Conservation (phyloP, 805 yeast species). For the Pichia paraexigua region DNA sequence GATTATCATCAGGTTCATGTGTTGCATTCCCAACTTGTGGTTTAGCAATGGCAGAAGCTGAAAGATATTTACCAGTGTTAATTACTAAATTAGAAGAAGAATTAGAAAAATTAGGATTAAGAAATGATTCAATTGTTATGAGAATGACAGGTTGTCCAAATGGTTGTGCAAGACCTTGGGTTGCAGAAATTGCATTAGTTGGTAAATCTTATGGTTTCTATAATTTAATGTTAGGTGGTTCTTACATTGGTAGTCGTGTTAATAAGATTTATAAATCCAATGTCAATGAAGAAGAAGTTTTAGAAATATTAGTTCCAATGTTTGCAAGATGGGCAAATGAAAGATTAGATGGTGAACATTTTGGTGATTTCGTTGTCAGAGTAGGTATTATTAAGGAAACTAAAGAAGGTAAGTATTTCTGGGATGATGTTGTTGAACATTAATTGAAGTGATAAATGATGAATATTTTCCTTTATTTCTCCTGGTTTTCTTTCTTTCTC, state of each 20-base stretch:
- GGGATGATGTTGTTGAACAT: slow-evolving; percentile 85
- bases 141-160: slow-evolving; percentile 99
- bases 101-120: slow-evolving; percentile 83
- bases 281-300: slow-evolving; percentile 82
- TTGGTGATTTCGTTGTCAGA: slow-evolving; percentile 89
- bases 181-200: slow-evolving; percentile 90
- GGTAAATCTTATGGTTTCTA: slow-evolving; percentile 94
- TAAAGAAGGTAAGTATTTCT: slow-evolving; percentile 85
- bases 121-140: slow-evolving; percentile 92
- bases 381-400: slow-evolving; percentile 85
- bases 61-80: slow-evolving; percentile 80
- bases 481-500: no score
- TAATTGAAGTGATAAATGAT: slow-evolving; percentile 21
- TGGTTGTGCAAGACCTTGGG: slow-evolving; percentile 98
- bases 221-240: slow-evolving; percentile 93
- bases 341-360: slow-evolving; percentile 85
- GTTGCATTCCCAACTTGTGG: slow-evolving; percentile 99
- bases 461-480: no score
- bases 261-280: slow-evolving; percentile 86
- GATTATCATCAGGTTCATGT: slow-evolving; percentile 91
- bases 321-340: slow-evolving; percentile 93
- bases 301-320: slow-evolving; percentile 69
- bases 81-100: slow-evolving; percentile 77
- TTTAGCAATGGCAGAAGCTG: slow-evolving; percentile 97
- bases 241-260: slow-evolving; percentile 85